These are phyloP conservation scores for Fusarium caatingaense DNA, from an alignment of 2,329 filamentous ascomycete species.

Conservation along the genomic window DNA sequence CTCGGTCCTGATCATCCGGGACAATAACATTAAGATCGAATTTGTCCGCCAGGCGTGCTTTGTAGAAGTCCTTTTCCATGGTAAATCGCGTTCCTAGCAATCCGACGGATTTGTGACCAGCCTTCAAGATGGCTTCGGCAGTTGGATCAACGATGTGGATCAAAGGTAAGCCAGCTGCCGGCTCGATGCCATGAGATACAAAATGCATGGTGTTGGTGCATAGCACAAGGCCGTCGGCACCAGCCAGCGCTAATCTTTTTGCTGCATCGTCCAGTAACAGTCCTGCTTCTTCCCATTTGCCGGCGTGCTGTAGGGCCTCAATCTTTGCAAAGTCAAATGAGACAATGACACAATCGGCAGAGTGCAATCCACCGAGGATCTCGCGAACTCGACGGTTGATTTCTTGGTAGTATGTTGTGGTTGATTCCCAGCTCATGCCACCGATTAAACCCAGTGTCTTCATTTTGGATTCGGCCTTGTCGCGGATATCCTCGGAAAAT, in stretches of 20 bases:
- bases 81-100: slow-evolving; percentile 42
- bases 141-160: slow-evolving; percentile 45
- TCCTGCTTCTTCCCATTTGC: slow-evolving; percentile 33
- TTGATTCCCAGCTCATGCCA: slow-evolving; percentile 47
- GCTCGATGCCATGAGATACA: slow-evolving; percentile 26
- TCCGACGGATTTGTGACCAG: slow-evolving; percentile 28
- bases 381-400: slow-evolving; percentile 43
- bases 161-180: slow-evolving; percentile 25
- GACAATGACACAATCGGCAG: slow-evolving; percentile 36
- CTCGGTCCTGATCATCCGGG: background rate
- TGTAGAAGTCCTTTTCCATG: slow-evolving; percentile 45
- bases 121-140: slow-evolving; percentile 19
- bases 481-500: too few species aligned
- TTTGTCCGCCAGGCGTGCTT: slow-evolving; percentile 16
- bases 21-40: slow-evolving; percentile 30
- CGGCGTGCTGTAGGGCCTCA: slow-evolving; percentile 30
- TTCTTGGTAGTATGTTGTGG: slow-evolving; percentile 42
- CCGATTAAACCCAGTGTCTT: slow-evolving; percentile 44
- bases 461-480: slow-evolving; percentile 12
- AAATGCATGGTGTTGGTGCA: slow-evolving; percentile 47
- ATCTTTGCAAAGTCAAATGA: slow-evolving; percentile 46
- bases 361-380: slow-evolving; percentile 40
- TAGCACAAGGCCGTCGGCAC: slow-evolving; percentile 41
- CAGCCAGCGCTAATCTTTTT: slow-evolving; percentile 22
- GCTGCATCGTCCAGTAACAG: slow-evolving; percentile 32